Percentiles rank a stretch among this genome's conserved stretches.
Evolutionary conservation across 495 filamentous ascomycete species (phyloP).

Genomic region (Neurospora tetrasperma): DNA sequence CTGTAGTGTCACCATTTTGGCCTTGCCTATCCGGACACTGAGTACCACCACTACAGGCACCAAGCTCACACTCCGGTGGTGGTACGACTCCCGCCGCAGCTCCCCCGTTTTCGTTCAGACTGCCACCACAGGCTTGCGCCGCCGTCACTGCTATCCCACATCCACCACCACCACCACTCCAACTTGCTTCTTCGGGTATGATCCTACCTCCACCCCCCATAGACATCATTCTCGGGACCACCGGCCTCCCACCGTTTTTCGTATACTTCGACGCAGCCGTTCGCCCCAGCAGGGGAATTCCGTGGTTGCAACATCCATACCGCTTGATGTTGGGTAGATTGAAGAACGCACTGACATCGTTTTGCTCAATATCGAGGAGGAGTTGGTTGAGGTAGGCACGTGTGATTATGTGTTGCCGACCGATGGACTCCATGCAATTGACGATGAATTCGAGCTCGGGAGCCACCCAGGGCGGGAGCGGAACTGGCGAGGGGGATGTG

Average conservation of each 20-base stretch:
- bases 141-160: not conserved
- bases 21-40: not conserved
- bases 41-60: not conserved
- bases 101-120: not conserved
- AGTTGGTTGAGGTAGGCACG: conserved; percentile 31
- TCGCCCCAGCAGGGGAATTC: conserved; percentile 31
- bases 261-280: conserved; percentile 21
- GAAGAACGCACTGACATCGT: conserved; percentile 17
- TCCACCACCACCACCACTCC: not conserved
- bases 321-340: not conserved
- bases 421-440: conserved; percentile 27
- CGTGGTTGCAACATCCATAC: conserved; percentile 10
- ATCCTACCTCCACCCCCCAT: not conserved
- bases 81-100: not conserved
- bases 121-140: not conserved
- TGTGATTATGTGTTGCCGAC: conserved; percentile 27
- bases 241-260: not conserved
- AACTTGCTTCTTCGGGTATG: not conserved
- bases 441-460: conserved; percentile 32
- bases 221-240: not conserved
- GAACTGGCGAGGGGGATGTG: conserved; percentile 24
- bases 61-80: not conserved
- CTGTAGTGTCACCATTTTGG: not conserved
- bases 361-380: conserved; percentile 28
- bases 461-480: conserved; percentile 4